These are phyloP conservation scores for Xanthoconium purpureum DNA, from an alignment of 768 basidiomycete genomes.

Conservation along the genomic window DNA sequence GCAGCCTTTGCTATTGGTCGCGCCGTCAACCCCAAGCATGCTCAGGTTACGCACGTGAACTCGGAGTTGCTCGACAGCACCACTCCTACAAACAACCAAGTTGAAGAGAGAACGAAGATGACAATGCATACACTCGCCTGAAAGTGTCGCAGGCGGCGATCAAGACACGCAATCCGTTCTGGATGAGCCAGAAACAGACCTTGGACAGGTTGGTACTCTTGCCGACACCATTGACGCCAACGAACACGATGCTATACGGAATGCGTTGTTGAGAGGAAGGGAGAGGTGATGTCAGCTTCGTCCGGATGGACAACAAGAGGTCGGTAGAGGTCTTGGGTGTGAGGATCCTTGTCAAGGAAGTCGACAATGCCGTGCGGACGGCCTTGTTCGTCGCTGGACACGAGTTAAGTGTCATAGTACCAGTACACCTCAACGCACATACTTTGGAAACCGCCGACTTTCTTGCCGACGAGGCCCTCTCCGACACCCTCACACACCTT, in stretches of 20 bases:
- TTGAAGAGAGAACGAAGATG: neutral
- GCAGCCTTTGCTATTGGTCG: constrained; percentile 63
- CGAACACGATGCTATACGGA: constrained; percentile 93
- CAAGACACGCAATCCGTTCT: constrained; percentile 88
- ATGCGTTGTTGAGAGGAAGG: constrained; percentile 72
- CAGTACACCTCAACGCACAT: constrained; percentile 22
- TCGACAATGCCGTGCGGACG: constrained; percentile 79
- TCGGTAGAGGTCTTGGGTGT: constrained; percentile 99
- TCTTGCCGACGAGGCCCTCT: constrained; percentile 83
- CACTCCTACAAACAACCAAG: constrained; percentile 53
- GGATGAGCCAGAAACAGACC: constrained; percentile 98
- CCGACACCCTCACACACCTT: constrained; percentile 96
- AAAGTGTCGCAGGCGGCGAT: constrained; percentile 99
- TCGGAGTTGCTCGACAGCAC: constrained; percentile 95
- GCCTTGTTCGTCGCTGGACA: constrained; percentile 75
- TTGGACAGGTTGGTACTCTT: constrained; percentile 98
- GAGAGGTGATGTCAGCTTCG: constrained; percentile 74
- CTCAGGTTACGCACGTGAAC: constrained; percentile 95
- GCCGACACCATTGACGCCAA: constrained; percentile 98
- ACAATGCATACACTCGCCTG: constrained; percentile 44
- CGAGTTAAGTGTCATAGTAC: constrained; percentile 3
- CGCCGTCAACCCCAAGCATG: constrained; percentile 72
- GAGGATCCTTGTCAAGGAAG: constrained; percentile 85
- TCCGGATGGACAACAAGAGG: constrained; percentile 86
- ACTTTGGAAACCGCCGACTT: constrained; percentile 89